Conservation (phyloP, 2,329 filamentous ascomycete genomes). For the Hypoxylon sp. region DNA sequence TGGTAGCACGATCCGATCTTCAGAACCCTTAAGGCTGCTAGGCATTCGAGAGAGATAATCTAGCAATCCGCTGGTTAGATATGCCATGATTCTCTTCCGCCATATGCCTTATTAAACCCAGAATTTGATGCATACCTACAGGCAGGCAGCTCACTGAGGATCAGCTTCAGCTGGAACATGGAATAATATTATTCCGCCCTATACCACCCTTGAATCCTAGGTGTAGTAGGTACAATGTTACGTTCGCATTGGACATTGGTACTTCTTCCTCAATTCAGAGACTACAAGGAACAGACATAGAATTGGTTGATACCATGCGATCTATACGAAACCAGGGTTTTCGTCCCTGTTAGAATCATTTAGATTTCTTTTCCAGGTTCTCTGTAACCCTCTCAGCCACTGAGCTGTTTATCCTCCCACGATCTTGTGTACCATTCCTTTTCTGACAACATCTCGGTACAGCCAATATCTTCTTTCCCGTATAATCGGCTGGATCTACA, state of each 20-base stretch:
- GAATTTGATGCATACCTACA: background rate
- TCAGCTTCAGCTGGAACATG: background rate
- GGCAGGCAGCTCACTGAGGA: background rate
- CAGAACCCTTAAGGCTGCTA: background rate
- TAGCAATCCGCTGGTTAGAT: background rate
- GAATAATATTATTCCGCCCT: background rate
- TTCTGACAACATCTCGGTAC: slow-evolving; percentile 60
- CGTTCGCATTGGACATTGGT: no score
- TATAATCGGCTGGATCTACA: slow-evolving; percentile 57
- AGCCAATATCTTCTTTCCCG: slow-evolving; percentile 58
- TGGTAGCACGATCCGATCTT: slow-evolving; percentile 6
- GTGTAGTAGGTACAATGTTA: no score
- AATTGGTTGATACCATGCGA: no score
- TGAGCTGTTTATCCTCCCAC: slow-evolving; percentile 52
- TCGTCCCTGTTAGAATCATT: no score
- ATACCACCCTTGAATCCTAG: no score
- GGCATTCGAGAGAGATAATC: background rate
- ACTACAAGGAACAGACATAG: no score
- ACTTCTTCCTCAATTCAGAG: no score
- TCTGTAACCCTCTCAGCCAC: background rate
- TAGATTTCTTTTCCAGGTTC: background rate
- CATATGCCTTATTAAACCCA: background rate
- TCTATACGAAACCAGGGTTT: no score
- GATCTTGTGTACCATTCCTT: slow-evolving; percentile 56
- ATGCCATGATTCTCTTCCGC: background rate